Percentiles rank a stretch among this genome's conserved stretches.
phyloP scores from a whole-genome alignment of 129 eudicot genomes.

The Deinandra increscens region DNA sequence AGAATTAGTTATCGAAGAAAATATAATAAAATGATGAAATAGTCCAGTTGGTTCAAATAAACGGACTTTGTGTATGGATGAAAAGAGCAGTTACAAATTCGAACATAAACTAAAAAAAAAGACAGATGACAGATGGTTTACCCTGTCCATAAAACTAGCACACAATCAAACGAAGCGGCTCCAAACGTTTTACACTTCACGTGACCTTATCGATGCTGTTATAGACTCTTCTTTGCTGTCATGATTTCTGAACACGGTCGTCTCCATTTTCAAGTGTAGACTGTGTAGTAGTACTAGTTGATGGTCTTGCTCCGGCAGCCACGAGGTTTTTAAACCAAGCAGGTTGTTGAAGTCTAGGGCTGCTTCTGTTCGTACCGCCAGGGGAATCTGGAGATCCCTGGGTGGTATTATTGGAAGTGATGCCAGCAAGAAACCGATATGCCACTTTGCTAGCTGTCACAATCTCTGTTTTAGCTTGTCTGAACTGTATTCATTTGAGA shows the following conservation, averaged over 20 bases:
- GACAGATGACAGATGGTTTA: constrained; percentile 7
- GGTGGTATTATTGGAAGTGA: constrained; percentile 47
- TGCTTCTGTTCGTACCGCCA: constrained; percentile 43
- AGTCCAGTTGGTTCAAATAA: constrained; percentile 20
- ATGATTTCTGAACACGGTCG: constrained; percentile 32
- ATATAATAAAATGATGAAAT: no score
- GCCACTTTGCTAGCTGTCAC: constrained; percentile 95
- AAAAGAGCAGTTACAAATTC: constrained; percentile 22
- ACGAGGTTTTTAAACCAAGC: constrained; percentile 82
- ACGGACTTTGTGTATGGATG: constrained; percentile 23
- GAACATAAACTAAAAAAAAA: constrained; percentile 15
- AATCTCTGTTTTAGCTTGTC: constrained; percentile 96
- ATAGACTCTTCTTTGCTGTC: constrained; percentile 27
- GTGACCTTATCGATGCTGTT: constrained; percentile 36
- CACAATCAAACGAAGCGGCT: constrained; percentile 26
- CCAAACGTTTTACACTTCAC: constrained; percentile 24
- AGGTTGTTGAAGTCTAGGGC: constrained; percentile 67
- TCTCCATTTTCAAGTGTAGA: constrained; percentile 48
- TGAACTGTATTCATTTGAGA: constrained; percentile 50
- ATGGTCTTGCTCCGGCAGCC: constrained; percentile 71
- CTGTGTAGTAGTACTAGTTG: constrained; percentile 62
- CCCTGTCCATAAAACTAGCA: constrained; percentile 19
- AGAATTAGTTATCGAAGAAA: no score
- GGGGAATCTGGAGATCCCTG: constrained; percentile 45
- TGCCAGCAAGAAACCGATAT: constrained; percentile 76